A percentile compares a stretch with the other conserved stretches of the same genome.
Conservation (phyloP, 176 grass and related monocot genomes). For the Puya raimondii region DNA sequence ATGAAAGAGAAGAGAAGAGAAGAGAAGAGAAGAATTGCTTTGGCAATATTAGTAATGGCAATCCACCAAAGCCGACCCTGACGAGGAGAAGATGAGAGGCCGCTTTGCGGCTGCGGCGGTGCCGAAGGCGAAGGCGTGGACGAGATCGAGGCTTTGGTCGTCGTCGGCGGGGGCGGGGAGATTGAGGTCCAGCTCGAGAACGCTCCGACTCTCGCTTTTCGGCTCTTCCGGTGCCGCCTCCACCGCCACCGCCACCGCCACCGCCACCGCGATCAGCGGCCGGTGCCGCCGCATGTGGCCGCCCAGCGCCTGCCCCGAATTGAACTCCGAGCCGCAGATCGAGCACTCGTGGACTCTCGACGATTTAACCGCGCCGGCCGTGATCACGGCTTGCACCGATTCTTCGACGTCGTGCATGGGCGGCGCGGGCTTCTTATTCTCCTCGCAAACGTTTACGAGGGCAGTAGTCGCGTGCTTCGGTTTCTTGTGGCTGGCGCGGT, state of each 20-base stretch:
- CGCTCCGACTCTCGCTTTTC: conserved; percentile 54
- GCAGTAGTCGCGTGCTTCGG: conserved; percentile 21
- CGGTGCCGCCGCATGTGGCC: neutral
- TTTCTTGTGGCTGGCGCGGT: conserved; percentile 98
- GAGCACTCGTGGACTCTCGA: neutral
- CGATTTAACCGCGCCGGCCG: neutral
- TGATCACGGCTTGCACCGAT: neutral
- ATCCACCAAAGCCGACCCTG: conserved; percentile 54
- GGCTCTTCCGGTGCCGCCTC: conserved; percentile 4
- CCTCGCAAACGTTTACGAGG: neutral
- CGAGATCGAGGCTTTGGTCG: neutral
- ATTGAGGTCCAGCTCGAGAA: conserved; percentile 78
- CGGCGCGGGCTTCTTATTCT: neutral
- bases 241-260: too few relatives aligned
- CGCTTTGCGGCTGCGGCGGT: neutral
- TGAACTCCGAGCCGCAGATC: neutral
- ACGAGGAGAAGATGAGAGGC: conserved; percentile 29
- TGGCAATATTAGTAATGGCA: conserved; percentile 53
- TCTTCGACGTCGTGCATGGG: too few relatives aligned
- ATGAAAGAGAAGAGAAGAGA: conserved; percentile 7
- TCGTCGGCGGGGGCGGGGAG: conserved; percentile 51
- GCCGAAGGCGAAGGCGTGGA: neutral
- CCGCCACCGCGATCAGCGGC: neutral
- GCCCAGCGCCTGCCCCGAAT: neutral
- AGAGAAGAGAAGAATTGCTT: conserved; percentile 14